phyloP scores from a whole-genome alignment of 139 green algal genomes.

The Chlorella ohadii region DNA sequence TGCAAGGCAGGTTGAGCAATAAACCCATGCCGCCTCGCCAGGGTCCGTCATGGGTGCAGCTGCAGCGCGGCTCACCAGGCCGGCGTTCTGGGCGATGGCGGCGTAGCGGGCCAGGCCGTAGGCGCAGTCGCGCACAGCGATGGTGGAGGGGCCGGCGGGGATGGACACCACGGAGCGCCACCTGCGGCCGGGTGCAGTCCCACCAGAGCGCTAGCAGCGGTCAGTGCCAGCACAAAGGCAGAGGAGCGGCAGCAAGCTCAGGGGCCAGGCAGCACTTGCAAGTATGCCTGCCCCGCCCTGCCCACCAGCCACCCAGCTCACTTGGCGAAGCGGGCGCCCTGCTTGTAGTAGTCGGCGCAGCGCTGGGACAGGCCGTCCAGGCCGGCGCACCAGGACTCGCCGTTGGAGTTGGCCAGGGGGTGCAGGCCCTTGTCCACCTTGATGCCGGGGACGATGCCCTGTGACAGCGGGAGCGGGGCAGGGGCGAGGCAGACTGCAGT shows the following conservation, averaged over 20 bases:
- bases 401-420: slow-evolving; percentile 92
- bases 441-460: slow-evolving; percentile 89
- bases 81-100: slow-evolving; percentile 80
- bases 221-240: too few species aligned
- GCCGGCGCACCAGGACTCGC: slow-evolving; percentile 95
- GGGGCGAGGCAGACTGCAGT: too few species aligned
- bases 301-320: slow-evolving; percentile 42
- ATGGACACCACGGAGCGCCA: slow-evolving; percentile 94
- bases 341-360: slow-evolving; percentile 98
- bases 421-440: slow-evolving; percentile 98
- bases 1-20: too few species aligned
- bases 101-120: slow-evolving; percentile 99
- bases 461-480: not conserved
- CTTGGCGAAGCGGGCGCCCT: slow-evolving; percentile 97
- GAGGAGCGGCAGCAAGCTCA: too few species aligned
- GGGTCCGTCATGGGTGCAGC: too few species aligned
- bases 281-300: too few species aligned
- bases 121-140: slow-evolving; percentile 90
- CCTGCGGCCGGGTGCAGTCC: too few species aligned
- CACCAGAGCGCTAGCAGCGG: too few species aligned
- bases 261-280: too few species aligned
- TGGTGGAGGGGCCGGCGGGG: slow-evolving; percentile 70
- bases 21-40: too few species aligned
- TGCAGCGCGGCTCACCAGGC: slow-evolving; percentile 19
- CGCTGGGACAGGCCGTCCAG: slow-evolving; percentile 94